Evolutionary conservation across 768 basidiomycete genomes (phyloP), one percentile per base, ranked within the genome.

Genomic region (Pleurotus tuoliensis): DNA sequence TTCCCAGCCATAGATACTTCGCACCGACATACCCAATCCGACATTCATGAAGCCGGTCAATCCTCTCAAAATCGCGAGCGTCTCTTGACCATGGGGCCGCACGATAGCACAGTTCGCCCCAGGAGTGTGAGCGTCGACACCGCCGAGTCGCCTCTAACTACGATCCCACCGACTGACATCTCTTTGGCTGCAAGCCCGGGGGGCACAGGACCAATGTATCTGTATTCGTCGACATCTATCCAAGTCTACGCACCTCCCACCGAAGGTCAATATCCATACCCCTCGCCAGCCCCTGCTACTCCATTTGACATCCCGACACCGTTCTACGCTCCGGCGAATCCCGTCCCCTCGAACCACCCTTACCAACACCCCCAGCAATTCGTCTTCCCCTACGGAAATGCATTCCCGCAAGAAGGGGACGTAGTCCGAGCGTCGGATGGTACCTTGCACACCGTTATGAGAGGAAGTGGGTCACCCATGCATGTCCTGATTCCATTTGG

Each of bases 1-100:
- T 64, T 61, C 58, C 67, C 63, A 44, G 58, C 46, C 27, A 55
- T 45, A 47, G 57, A 44, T 8, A 43, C 24, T 47, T 53, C 41
- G 15, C 46, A 43, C 40, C 30, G 46, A 34, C 48, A 38, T 37
- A 24, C 52, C 12, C 54, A 59, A 37, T 39, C 52, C 18, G 39
- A 43, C n/a, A 37, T 30, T n/a, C 40, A 58, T n/a, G 43, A 58
- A 5, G 38, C 38, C 37, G 40, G 51, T 8, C 13, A 7, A 27
- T 20, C 16, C 7, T 5, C 16, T n/a, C 48, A 13, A 8, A 34
- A 34, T 9, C 47, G 27, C n/a, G 30, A 27, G 25, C 48, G 37
- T 8, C 16, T 50, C 6, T 20, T 51, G 27, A 15, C 25, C 16
- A 39, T 13, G 16, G 57, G 40, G 20, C 9, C 11, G 11, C 30